Evolutionary conservation across 2,329 filamentous ascomycete species (phyloP).

Genomic region (Tolypocladium paradoxum): DNA sequence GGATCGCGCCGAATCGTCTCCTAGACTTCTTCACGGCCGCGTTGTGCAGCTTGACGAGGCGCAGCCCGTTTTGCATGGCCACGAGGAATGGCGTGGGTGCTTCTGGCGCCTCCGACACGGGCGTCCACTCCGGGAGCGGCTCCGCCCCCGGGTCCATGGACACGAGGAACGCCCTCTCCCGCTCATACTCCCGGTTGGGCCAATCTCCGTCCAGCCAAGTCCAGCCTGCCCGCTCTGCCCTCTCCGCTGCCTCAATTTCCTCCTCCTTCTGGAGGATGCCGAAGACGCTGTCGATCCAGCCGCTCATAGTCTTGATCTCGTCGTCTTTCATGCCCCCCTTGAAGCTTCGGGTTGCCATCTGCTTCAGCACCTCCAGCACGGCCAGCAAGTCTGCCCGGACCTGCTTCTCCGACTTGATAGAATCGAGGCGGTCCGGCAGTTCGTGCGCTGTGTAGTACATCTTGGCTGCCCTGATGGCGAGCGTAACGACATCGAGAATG

Average conservation of each 20-base stretch:
- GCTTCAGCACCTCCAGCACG: constrained; percentile 84
- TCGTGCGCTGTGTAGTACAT: constrained; percentile 94
- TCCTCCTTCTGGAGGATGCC: constrained; percentile 68
- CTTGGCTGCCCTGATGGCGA: constrained; percentile 92
- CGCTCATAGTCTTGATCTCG: constrained; percentile 64
- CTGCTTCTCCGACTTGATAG: constrained; percentile 78
- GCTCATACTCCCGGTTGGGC: constrained; percentile 60
- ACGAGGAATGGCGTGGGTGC: constrained; percentile 64
- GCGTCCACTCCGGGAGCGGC: constrained; percentile 57
- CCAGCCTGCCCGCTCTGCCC: constrained; percentile 62
- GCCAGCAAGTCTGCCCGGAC: constrained; percentile 75
- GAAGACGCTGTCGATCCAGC: constrained; percentile 72
- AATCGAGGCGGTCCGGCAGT: constrained; percentile 70
- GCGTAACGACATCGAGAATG: constrained; percentile 81
- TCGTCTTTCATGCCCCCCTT: constrained; percentile 68
- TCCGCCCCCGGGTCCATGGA: constrained; percentile 56
- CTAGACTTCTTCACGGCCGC: constrained; percentile 74
- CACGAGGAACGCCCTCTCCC: constrained; percentile 71
- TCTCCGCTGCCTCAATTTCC: constrained; percentile 63
- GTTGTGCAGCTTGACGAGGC: constrained; percentile 83
- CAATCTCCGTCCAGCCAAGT: constrained; percentile 73
- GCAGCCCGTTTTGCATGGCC: constrained; percentile 65
- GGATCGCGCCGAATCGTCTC: constrained; percentile 81
- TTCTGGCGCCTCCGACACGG: constrained; percentile 27
- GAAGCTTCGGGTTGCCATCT: constrained; percentile 83